Base-by-base conservation (phyloP, 1,284 basidiomycete species). In the Leccinum fallax region DNA sequence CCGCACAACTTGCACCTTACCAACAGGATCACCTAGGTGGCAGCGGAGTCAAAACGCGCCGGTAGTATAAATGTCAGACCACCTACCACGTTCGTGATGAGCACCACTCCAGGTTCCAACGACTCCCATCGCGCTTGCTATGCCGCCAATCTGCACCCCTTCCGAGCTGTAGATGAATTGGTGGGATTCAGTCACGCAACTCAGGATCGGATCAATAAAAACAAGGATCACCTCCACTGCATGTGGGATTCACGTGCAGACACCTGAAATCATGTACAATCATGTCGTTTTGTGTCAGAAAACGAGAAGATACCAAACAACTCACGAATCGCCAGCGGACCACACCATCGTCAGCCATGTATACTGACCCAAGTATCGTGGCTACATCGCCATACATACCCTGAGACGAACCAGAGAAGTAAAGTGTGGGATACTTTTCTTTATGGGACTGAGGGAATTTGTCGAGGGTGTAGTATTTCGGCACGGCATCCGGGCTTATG, bases 251-350 rank as follows among this genome's bases (percentile, higher is more conserved):
- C 80, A 64, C 82, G 80, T 4, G 80, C 78, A 19, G 84, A 83
- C 11, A 78, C 79, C 85, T 87, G 65, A 55, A 63, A 65, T 61
- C 34, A 34, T 57, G 32, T 38, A 32, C 46, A 10, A 51, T 65
- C 51, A 57, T 19, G 52, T 55, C 46, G 30, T 54, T 58, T 59
- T 38, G 24, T 52, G 46, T 32, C 28, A 32, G 26, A 57, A 57
- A 60, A 34, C 9, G 21, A 21, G 28, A 52, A 40, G 1, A 40
- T n/a, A 48, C 3, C 13, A 46, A 54, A 54, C 30, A 55, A 79
- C 85, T 78, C 69, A 89, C 87, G 75, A 88, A 85, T 67, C 80
- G 80, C 88, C 87, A 90, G 58, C 85, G 80, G 21, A 87, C 79
- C 51, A 79, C 74, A 7, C 82, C 82, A 64, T 86, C 83, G 16